Percentiles rank a stretch among this genome's conserved stretches.
Evolutionary conservation across 1,284 basidiomycete species (phyloP).

Genomic region (Leucocoprinus gongylophorus): DNA sequence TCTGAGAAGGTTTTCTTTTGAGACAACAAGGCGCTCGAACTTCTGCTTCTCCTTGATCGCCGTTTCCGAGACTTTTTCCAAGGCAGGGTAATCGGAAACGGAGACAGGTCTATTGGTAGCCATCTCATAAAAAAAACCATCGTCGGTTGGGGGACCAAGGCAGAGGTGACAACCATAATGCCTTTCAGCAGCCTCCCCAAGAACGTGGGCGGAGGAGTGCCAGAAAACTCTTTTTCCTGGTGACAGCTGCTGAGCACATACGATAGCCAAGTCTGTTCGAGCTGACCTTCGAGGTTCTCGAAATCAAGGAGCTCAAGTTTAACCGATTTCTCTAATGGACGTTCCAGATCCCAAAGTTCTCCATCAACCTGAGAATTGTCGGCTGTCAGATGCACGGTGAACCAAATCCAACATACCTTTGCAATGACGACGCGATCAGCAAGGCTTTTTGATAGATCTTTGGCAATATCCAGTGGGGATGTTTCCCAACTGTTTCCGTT

Average conservation of each 20-base stretch:
- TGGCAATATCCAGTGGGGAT: conserved; percentile 89
- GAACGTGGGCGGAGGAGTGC: conserved; percentile 98
- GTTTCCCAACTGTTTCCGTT: conserved; percentile 93
- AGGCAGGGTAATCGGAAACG: conserved; percentile 77
- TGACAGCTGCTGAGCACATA: neutral
- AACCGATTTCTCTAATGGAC: conserved; percentile 82
- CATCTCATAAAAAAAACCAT: conserved; percentile 99
- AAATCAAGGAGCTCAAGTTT: conserved; percentile 90
- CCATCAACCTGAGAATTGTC: conserved; percentile 63
- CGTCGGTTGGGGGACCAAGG: conserved; percentile 95
- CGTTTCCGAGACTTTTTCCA: conserved; percentile 85
- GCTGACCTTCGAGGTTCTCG: conserved; percentile 85
- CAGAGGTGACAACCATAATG: conserved; percentile 98
- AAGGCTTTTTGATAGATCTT: conserved; percentile 81
- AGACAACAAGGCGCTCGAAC: conserved; percentile 90
- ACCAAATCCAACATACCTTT: conserved; percentile 50
- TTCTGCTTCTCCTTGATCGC: conserved; percentile 97
- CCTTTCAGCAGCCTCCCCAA: conserved; percentile 96
- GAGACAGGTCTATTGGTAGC: conserved; percentile 68
- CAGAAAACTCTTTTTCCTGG: conserved; percentile 94
- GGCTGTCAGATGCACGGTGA: conserved; percentile 1
- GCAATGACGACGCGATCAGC: conserved; percentile 91
- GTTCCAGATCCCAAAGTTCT: conserved; percentile 89
- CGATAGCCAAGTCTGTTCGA: neutral
- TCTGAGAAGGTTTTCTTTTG: conserved; percentile 91